Percentiles rank a stretch among this genome's conserved stretches.
Conservation (phyloP, 306 rosid species). For the Vicia sativa region DNA sequence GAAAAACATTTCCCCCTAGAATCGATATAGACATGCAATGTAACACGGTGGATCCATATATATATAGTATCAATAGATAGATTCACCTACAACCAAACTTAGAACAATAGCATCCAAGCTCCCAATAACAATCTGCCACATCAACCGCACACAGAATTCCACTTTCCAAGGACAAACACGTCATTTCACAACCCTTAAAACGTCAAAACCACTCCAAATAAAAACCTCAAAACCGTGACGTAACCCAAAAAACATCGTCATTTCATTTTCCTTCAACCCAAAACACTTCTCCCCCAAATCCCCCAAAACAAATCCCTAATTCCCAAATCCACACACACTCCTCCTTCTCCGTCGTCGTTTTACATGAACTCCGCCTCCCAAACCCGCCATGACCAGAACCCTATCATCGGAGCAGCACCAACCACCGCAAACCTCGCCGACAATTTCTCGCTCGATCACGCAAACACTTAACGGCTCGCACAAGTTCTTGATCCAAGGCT, state of each 20-base stretch:
- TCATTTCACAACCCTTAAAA: neutral
- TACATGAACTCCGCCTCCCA: constrained; percentile 8
- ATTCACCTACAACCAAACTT: too few species aligned
- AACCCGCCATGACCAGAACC: constrained; percentile 39
- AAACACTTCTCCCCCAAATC: neutral
- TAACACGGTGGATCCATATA: too few species aligned
- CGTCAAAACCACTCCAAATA: neutral
- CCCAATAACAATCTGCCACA: constrained; percentile 18
- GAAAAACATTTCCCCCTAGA: too few species aligned
- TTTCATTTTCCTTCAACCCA: constrained; percentile 18
- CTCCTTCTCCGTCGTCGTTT: constrained; percentile 7
- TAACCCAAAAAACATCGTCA: constrained; percentile 8
- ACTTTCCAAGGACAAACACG: constrained; percentile 7
- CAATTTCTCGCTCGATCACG: constrained; percentile 77
- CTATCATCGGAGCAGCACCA: neutral
- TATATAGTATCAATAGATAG: too few species aligned
- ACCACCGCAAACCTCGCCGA: neutral
- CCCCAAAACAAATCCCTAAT: constrained; percentile 10
- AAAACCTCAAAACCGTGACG: constrained; percentile 4
- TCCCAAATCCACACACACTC: neutral
- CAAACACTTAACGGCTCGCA: constrained; percentile 84
- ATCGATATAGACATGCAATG: too few species aligned
- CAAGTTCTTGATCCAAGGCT: constrained; percentile 80
- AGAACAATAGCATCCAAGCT: neutral
- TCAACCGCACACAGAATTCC: constrained; percentile 4